Base-by-base conservation (phyloP, 2,329 filamentous ascomycete species). In the Botrytis aclada region DNA sequence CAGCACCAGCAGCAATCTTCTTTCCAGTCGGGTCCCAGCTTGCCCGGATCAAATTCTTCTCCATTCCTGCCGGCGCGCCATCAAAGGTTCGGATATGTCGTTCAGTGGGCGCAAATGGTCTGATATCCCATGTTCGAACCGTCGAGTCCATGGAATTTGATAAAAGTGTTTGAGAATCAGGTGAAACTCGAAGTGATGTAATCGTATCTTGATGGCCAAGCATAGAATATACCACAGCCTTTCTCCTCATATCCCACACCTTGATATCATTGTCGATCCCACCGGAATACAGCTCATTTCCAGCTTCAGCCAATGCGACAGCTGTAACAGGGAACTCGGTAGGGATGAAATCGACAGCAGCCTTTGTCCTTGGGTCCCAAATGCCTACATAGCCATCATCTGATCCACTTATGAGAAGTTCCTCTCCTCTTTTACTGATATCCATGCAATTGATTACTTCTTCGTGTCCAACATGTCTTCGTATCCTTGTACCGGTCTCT, bases 251-350 rank as follows among this genome's bases (percentile, higher is more conserved):
- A 82, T 99, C 96, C 95, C 96, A 99, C 32, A 97, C 95, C 79
- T 95, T 94, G 81, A 99, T 97, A 78, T 97, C 94, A 80, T 98
- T 98, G 84, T 98, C 96, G 77, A 99, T 98, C 34, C 95, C 93
- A 64, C 95, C 95, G 10, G 93, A 92, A 82, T 96, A 99, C 39
- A 99, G 89, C 83, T 98, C 96, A 81, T 97, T 97, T 29, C 96
- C 96, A 2, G 95, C 94, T 81, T 97, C 94, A 0, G 95, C 92
- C n/a, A 98, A 86, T 25, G 94, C 93, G 9, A 98, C 89, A 0
- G 95, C 93, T 2, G 96, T 98, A 72, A 99, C 90, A 1, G 96
- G 96, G 74, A 97, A 97, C 74, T 96, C 92, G 0, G 95, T 97
- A 80, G 95, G 90, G 75, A 98, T 92, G 78, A 95, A 94, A 79